Percentiles rank a stretch among this genome's conserved stretches.
Conservation (phyloP, 1,139 yeast species). For the Lodderomyces parapsilosis region DNA sequence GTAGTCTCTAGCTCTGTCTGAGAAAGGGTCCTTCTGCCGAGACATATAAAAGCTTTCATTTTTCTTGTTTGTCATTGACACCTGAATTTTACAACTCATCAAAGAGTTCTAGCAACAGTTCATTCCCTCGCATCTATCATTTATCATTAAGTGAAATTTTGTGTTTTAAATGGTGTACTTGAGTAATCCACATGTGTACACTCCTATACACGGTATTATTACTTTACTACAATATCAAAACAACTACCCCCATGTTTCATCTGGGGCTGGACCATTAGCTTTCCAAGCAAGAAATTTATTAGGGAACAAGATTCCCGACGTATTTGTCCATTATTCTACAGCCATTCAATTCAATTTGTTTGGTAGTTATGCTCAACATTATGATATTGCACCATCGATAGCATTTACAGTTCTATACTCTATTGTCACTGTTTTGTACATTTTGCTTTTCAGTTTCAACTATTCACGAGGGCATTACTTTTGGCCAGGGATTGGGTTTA, state of each 20-base stretch:
- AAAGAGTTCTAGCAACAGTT: too few relatives aligned
- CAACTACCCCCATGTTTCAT: conserved; percentile 50
- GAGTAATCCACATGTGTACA: conserved; percentile 14
- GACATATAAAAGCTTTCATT: too few relatives aligned
- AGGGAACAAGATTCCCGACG: conserved; percentile 33
- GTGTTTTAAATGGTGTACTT: too few relatives aligned
- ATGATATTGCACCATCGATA: conserved; percentile 62
- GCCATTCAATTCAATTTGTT: conserved; percentile 52
- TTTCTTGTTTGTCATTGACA: too few relatives aligned
- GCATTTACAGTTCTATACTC: conserved; percentile 57
- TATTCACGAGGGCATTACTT: conserved; percentile 62
- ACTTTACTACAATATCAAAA: conserved; percentile 27
- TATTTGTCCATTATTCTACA: conserved; percentile 33
- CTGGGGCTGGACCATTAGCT: conserved; percentile 42
- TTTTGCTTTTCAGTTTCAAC: conserved; percentile 51
- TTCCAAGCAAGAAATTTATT: conserved; percentile 26
- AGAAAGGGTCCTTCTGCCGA: too few relatives aligned
- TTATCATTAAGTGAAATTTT: too few relatives aligned
- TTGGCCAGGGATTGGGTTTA: conserved; percentile 55
- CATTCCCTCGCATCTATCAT: too few relatives aligned
- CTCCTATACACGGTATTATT: conserved; percentile 30
- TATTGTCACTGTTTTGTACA: conserved; percentile 48
- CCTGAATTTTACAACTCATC: too few relatives aligned
- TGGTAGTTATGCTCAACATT: conserved; percentile 62
- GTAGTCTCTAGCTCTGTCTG: too few relatives aligned